Evolutionary conservation across 306 rosid genomes (phyloP), one percentile per base, ranked within the genome.

Genomic region (Trifolium subterraneum): DNA sequence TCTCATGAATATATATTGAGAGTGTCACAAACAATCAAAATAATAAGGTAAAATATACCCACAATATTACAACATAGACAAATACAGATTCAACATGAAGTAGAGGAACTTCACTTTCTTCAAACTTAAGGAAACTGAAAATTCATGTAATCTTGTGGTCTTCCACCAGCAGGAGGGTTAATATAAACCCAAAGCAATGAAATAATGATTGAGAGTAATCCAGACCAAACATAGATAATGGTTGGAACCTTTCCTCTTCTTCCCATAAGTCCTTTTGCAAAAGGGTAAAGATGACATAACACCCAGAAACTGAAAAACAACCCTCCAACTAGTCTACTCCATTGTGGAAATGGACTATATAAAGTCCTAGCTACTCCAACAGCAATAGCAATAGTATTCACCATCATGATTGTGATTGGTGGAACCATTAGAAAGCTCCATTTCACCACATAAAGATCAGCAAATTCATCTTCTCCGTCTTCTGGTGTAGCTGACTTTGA

Each of bases 241-340:
- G 97, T 92, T 8, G 97, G 97, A 73, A 92, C 90, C 77, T 59
- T 87, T 47, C 96, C 96, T 78, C 88, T 84, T 68, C 85, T 87
- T 50, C 97, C 97, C 97, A 92, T 77, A 73, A 89, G 66, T 18
- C 97, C 97, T 64, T 89, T 89, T 5, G 92, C 93, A 76, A 92
- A 89, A 0, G 97, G 97, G 70, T 85, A 92, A 64, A 92, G 93
- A 82, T 92, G 97, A 69, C 91, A 85, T 29, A 92, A 65, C 1
- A 92, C 97, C 97, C 97, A 92, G 62, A 92, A 89, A 75, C 96
- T 88, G 84, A 92, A 89, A 84, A 89, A 92, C 78, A 92, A 92
- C 6, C 97, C 97, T 72, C 96, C 97, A 6, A 89, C 79, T 1
- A 92, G 85, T 70, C 44, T 89, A 83, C 97, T 92, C 97, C 97